These are phyloP conservation scores for Chaetomium globosum DNA, from an alignment of 2,329 filamentous ascomycete genomes.

Conservation along the genomic window DNA sequence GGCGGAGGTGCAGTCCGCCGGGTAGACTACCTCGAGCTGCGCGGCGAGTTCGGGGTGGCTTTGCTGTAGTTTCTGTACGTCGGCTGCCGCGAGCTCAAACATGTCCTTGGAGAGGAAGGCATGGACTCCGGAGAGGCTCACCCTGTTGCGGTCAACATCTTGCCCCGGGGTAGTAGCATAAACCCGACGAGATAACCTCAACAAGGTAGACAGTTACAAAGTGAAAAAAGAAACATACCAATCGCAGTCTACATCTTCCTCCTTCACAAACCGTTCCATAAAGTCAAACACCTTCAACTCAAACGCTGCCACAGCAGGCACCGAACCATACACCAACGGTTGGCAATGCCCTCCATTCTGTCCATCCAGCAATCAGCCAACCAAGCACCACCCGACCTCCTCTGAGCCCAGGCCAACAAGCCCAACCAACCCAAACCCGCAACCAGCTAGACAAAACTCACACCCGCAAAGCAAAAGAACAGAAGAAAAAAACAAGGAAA, in stretches of 20 bases:
- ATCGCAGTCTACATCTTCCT: constrained; percentile 67
- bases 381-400: neutral
- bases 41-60: constrained; percentile 60
- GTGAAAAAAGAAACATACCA: constrained; percentile 54
- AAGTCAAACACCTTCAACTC: constrained; percentile 69
- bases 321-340: constrained; percentile 64
- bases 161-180: constrained; percentile 42
- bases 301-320: constrained; percentile 67
- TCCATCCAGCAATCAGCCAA: neutral
- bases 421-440: neutral
- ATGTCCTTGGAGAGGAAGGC: constrained; percentile 61
- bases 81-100: constrained; percentile 54
- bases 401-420: no score
- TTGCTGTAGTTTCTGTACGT: constrained; percentile 54
- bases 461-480: neutral
- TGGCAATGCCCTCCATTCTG: constrained; percentile 76
- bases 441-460: neutral
- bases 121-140: constrained; percentile 52
- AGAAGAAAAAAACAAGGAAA: neutral
- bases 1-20: constrained; percentile 31
- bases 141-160: constrained; percentile 67
- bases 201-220: neutral
- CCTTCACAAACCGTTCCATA: constrained; percentile 59
- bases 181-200: neutral
- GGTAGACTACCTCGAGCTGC: constrained; percentile 47